phyloP scores from a whole-genome alignment of 768 basidiomycete genomes.

The Lenzites betulinus region DNA sequence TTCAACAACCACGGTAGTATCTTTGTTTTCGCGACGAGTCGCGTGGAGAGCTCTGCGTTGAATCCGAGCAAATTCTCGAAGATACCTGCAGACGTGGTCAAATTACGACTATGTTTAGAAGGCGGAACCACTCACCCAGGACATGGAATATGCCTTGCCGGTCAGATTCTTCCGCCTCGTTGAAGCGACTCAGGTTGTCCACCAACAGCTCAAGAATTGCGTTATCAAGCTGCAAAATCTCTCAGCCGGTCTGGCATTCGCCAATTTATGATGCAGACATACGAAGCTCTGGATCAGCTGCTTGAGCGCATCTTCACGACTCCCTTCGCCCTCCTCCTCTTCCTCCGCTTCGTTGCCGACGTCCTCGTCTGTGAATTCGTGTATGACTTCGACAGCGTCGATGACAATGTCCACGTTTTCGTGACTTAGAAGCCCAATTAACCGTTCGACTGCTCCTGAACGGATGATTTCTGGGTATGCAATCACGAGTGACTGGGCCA shows the following conservation, averaged over 20 bases:
- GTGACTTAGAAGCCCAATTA: slow-evolving; percentile 88
- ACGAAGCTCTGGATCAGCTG: slow-evolving; percentile 78
- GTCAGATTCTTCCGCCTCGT: slow-evolving; percentile 90
- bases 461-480: slow-evolving; percentile 90
- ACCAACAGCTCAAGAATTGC: slow-evolving; percentile 87
- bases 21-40: slow-evolving; percentile 72
- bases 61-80: slow-evolving; percentile 93
- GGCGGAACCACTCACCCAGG: slow-evolving; percentile 53
- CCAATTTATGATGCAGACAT: slow-evolving; percentile 32
- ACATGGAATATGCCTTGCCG: slow-evolving; percentile 92
- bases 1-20: slow-evolving; percentile 79
- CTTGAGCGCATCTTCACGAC: slow-evolving; percentile 67
- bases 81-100: slow-evolving; percentile 53
- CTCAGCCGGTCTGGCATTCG: not conserved
- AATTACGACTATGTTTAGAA: not conserved
- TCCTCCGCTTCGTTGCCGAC: slow-evolving; percentile 76
- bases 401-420: slow-evolving; percentile 98
- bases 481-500: slow-evolving; percentile 79
- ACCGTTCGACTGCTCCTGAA: slow-evolving; percentile 64
- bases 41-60: slow-evolving; percentile 70
- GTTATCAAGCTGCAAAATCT: slow-evolving; percentile 63
- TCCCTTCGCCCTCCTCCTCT: slow-evolving; percentile 62
- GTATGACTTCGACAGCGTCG: slow-evolving; percentile 88
- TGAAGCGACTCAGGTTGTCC: slow-evolving; percentile 84
- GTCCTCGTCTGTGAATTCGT: slow-evolving; percentile 97